Conservation (phyloP, 1,284 basidiomycete species). For the Athelia psychrophila region DNA sequence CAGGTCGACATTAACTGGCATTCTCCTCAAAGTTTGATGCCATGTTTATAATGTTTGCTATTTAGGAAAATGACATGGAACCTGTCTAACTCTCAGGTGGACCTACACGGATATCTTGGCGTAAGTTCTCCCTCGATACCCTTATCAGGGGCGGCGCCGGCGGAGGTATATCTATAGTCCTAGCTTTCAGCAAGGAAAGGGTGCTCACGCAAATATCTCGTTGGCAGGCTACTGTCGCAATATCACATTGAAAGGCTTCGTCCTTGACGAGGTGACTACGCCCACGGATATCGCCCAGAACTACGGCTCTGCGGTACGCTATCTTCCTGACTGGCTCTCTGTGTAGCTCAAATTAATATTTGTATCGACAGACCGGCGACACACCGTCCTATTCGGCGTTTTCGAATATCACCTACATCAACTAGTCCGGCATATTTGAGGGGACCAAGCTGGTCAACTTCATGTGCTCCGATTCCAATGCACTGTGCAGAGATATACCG, state of each 20-base stretch:
- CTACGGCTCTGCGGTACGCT: slow-evolving; percentile 47
- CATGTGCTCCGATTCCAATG: too few species aligned
- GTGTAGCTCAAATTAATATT: neutral
- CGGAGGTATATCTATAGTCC: slow-evolving; percentile 28
- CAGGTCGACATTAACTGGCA: slow-evolving; percentile 32
- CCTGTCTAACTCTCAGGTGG: slow-evolving; percentile 45
- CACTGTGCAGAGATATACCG: too few species aligned
- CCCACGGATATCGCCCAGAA: slow-evolving; percentile 53
- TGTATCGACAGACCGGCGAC: slow-evolving; percentile 29
- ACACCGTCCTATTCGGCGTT: slow-evolving; percentile 48
- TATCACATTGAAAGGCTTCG: slow-evolving; percentile 44
- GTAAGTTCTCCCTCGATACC: slow-evolving; percentile 32
- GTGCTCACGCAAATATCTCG: neutral
- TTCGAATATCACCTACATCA: slow-evolving; percentile 41
- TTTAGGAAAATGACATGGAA: slow-evolving; percentile 60
- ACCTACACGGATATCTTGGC: slow-evolving; percentile 53
- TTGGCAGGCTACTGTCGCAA: slow-evolving; percentile 47
- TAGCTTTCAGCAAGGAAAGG: neutral
- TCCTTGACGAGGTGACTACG: slow-evolving; percentile 41
- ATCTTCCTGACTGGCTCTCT: neutral
- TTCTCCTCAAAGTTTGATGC: slow-evolving; percentile 7
- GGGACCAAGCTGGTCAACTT: slow-evolving; percentile 23
- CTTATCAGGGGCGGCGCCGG: slow-evolving; percentile 69
- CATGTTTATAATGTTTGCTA: slow-evolving; percentile 2
- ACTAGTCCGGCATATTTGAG: slow-evolving; percentile 47